These are phyloP conservation scores for Vaccinium myrtillus DNA, from an alignment of 148 eudicot genomes.

Conservation along the genomic window DNA sequence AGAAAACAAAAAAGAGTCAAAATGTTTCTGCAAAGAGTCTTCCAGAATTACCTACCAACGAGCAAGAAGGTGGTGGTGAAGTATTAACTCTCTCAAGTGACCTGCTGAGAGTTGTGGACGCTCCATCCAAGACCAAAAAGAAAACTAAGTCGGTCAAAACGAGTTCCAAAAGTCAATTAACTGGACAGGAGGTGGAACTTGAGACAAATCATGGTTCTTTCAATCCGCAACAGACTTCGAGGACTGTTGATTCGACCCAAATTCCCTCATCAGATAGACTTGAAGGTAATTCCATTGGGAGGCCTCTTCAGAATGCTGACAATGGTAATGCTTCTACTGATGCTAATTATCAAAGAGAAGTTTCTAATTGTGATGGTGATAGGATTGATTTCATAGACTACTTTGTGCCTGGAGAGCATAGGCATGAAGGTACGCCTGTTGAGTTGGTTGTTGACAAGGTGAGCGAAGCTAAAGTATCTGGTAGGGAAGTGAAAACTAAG, in stretches of 20 bases:
- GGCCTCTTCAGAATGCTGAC: conserved; percentile 7
- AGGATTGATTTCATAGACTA: conserved; percentile 34
- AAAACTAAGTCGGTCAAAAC: conserved; percentile 16
- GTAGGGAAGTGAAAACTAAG: conserved; percentile 20
- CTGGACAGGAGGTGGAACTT: conserved; percentile 15
- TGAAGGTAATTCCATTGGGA: conserved; percentile 6
- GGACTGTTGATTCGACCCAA: not conserved
- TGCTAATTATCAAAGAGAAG: conserved; percentile 13
- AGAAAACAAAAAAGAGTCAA: conserved; percentile 29
- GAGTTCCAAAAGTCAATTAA: conserved; percentile 6
- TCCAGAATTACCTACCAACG: conserved; percentile 15
- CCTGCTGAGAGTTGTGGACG: conserved; percentile 8
- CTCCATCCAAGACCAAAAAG: conserved; percentile 20
- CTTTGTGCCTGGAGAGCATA: conserved; percentile 21
- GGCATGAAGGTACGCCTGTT: conserved; percentile 23
- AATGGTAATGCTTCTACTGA: conserved; percentile 8
- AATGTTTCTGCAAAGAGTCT: conserved; percentile 21
- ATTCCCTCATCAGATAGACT: conserved; percentile 13
- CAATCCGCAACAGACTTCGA: not conserved
- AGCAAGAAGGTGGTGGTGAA: conserved; percentile 20
- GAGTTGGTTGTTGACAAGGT: conserved; percentile 23
- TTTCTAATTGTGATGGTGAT: conserved; percentile 22
- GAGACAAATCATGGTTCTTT: not conserved
- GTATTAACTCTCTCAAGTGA: conserved; percentile 21
- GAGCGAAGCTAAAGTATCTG: conserved; percentile 17